Conservation (phyloP, 139 green algal genomes). For the Nannochloris sp. region DNA sequence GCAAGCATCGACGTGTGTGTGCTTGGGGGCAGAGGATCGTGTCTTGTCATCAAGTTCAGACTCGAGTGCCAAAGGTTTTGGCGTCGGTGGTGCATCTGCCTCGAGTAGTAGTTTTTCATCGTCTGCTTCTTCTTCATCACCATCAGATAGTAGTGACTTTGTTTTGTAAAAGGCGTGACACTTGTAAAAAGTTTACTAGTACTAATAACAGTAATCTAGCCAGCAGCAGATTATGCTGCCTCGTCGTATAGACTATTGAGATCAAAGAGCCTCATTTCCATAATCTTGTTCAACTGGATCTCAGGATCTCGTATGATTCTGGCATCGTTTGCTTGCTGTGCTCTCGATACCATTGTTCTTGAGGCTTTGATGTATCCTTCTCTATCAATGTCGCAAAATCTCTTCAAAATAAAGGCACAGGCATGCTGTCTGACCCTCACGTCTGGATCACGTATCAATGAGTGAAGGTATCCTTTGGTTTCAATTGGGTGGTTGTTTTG, state of each 20-base stretch:
- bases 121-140: too few relatives aligned
- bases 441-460: conserved; percentile 4
- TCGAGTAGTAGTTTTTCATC: too few relatives aligned
- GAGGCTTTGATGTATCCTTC: conserved; percentile 48
- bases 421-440: neutral
- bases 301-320: conserved; percentile 57
- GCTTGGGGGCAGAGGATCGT: neutral
- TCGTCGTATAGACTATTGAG: neutral
- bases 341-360: conserved; percentile 41
- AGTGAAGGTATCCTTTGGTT: neutral
- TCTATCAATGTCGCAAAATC: conserved; percentile 40
- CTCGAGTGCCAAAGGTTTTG: too few relatives aligned
- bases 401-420: conserved; percentile 34
- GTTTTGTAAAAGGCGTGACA: too few relatives aligned
- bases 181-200: too few relatives aligned
- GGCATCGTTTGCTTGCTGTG: conserved; percentile 56
- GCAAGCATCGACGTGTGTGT: neutral
- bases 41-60: too few relatives aligned
- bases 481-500: neutral
- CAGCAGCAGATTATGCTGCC: too few relatives aligned
- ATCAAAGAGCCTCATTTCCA: conserved; percentile 15
- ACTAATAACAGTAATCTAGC: too few relatives aligned
- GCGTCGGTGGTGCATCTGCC: too few relatives aligned
- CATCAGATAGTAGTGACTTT: too few relatives aligned
- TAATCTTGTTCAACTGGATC: conserved; percentile 42